phyloP scores from a whole-genome alignment of 805 yeast genomes.

The Henningerozyma blattae region DNA sequence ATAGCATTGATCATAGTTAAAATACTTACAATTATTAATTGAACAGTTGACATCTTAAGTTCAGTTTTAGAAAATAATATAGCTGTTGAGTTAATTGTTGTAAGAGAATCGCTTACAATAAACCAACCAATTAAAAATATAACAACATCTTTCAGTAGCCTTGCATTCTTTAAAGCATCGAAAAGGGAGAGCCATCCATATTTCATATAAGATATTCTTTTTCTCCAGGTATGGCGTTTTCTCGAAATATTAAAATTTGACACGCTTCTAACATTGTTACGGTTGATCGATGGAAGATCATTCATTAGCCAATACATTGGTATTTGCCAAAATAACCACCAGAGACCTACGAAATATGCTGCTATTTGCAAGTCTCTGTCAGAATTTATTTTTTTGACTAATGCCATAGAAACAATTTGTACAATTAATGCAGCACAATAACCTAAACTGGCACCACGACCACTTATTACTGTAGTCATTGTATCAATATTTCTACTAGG shows the following conservation, averaged over 20 bases:
- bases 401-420: slow-evolving; percentile 44
- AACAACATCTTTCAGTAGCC: slow-evolving; percentile 50
- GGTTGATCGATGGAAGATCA: slow-evolving; percentile 7
- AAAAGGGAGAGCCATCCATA: slow-evolving; percentile 55
- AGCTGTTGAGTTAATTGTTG: slow-evolving; percentile 73
- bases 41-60: slow-evolving; percentile 54
- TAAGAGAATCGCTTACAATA: slow-evolving; percentile 58
- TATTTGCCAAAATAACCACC: slow-evolving; percentile 68
- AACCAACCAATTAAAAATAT: slow-evolving; percentile 66
- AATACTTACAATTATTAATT: slow-evolving; percentile 52
- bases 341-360: slow-evolving; percentile 50
- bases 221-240: not conserved
- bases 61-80: slow-evolving; percentile 64
- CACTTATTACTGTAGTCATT: slow-evolving; percentile 42
- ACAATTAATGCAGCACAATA: slow-evolving; percentile 58
- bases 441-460: slow-evolving; percentile 61
- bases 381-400: slow-evolving; percentile 26
- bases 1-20: slow-evolving; percentile 58
- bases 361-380: slow-evolving; percentile 38
- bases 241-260: not conserved
- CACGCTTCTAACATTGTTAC: not conserved
- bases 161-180: slow-evolving; percentile 46
- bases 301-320: slow-evolving; percentile 41
- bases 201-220: slow-evolving; percentile 25
- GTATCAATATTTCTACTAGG: slow-evolving; percentile 20